Evolutionary conservation across 2,329 filamentous ascomycete species (phyloP).

Genomic region (Colletotrichum tofieldiae): DNA sequence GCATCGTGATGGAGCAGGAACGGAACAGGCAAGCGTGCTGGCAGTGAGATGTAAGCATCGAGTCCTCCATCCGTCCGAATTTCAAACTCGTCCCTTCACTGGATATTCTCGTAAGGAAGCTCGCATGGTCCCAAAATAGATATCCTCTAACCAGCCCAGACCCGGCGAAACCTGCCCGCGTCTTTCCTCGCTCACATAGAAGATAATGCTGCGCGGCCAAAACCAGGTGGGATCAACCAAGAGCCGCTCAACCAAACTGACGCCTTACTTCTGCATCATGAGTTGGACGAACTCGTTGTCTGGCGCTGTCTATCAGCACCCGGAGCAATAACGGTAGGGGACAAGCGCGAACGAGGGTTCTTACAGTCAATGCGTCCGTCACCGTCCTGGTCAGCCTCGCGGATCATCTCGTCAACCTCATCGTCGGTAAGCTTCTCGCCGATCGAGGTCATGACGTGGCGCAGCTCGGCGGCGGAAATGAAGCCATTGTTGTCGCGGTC

Average conservation of each 20-base stretch:
- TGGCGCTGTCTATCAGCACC: conserved; percentile 52
- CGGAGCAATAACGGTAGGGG: background rate
- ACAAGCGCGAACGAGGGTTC: conserved; percentile 47
- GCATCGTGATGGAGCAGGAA: conserved; percentile 34
- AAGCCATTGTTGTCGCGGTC: conserved; percentile 94
- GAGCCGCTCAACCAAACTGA: conserved; percentile 33
- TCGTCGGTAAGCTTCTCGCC: conserved; percentile 93
- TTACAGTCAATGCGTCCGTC: conserved; percentile 91
- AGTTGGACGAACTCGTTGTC: conserved; percentile 95
- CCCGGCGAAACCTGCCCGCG: conserved; percentile 11
- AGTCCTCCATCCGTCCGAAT: conserved; percentile 19
- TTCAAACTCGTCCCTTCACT: conserved; percentile 20
- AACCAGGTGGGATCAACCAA: conserved; percentile 4
- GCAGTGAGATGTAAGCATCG: conserved; percentile 30
- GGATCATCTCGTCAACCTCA: conserved; percentile 94
- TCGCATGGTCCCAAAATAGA: conserved; percentile 18
- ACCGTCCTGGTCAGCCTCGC: conserved; percentile 90
- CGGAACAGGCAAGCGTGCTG: conserved; percentile 33
- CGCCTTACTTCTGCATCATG: conserved; percentile 91
- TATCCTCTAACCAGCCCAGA: conserved; percentile 30
- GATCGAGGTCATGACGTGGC: conserved; percentile 93
- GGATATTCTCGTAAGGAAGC: conserved; percentile 25
- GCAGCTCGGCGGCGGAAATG: conserved; percentile 89
- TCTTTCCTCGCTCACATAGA: conserved; percentile 38
- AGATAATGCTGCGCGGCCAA: conserved; percentile 24